phyloP scores from a whole-genome alignment of 148 eudicot species.

The Cornus florida region DNA sequence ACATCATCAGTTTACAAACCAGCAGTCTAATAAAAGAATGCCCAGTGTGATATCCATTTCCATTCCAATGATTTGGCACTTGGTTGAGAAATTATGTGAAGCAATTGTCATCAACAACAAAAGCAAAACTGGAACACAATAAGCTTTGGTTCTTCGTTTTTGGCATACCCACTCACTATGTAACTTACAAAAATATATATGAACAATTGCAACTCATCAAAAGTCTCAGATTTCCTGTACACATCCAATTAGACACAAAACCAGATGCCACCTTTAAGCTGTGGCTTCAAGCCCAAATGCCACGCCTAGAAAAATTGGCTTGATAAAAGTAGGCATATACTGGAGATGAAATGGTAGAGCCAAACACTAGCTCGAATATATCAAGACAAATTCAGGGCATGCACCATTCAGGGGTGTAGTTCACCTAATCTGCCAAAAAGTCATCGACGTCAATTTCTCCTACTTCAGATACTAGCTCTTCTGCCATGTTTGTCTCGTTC shows the following conservation, averaged over 20 bases:
- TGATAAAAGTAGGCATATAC: constrained; percentile 3
- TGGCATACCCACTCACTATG: not conserved
- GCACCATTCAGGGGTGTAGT: not conserved
- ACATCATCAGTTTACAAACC: too few relatives aligned
- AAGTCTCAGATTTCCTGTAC: constrained; percentile 11
- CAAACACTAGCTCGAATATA: not conserved
- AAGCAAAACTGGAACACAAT: not conserved
- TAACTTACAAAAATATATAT: constrained; percentile 7
- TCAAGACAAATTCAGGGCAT: not conserved
- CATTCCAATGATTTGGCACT: not conserved
- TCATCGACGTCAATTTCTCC: constrained; percentile 20
- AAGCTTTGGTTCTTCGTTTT: not conserved
- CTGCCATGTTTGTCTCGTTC: constrained; percentile 9
- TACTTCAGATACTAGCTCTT: constrained; percentile 10
- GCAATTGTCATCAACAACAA: not conserved
- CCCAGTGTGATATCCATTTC: not conserved
- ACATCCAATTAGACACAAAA: constrained; percentile 5
- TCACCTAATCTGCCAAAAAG: constrained; percentile 30
- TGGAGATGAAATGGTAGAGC: not conserved
- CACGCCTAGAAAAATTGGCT: constrained; percentile 3
- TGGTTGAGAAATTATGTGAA: not conserved
- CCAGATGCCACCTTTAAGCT: constrained; percentile 12
- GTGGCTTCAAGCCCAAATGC: constrained; percentile 7
- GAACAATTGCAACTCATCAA: constrained; percentile 11
- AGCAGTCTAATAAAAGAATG: too few relatives aligned